Base-by-base conservation (phyloP, 805 yeast genomes). In the Pichia ethanolica region DNA sequence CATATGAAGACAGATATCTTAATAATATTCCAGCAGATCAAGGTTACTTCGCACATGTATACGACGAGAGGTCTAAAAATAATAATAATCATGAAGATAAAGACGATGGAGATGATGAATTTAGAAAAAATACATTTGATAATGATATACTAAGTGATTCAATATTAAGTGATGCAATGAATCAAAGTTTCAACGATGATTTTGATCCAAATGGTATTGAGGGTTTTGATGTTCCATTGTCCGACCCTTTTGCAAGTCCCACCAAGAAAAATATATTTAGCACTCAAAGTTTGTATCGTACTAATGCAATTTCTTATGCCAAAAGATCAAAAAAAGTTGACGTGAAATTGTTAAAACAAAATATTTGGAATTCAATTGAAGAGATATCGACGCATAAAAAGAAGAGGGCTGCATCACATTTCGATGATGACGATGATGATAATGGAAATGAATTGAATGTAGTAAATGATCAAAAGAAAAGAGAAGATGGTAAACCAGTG, bases 271-370 rank as follows among this genome's bases (percentile, higher is more conserved):
- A 6, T 39, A 10, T 40, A 45, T 7, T 34, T 37, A 20, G 42
- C 13, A 14, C 35, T 27, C 30, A 48, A 50, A 39, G 8, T 13
- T 33, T 27, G 30, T 33, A 39, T n/a, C n/a, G 46, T 10, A 34
- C 38, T 8, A 34, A 32, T 37, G 14, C 38, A 27, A 46, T 47
- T 43, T 69, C 64, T 47, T 75, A 71, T 55, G 73, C 79, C 5
- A 62, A 73, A 28, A 73, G 71, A 9, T 75, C 79, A 5, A 75
- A 75, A 53, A 65, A 71, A 49, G 79, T 75, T 36, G 77, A 75
- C 56, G 71, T 75, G 37, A 71, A 69, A 55, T 57, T 74, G 14
- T 57, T 75, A 45, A 75, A 75, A 58, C 72, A 71, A 30, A 74
- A 74, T 51, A 52, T 75, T 14, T 75, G 79, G 79, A 64, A 64